Percentiles rank a stretch among this genome's conserved stretches.
Evolutionary conservation across 2,329 filamentous ascomycete species (phyloP).

Genomic region (Westerdykella ornata): DNA sequence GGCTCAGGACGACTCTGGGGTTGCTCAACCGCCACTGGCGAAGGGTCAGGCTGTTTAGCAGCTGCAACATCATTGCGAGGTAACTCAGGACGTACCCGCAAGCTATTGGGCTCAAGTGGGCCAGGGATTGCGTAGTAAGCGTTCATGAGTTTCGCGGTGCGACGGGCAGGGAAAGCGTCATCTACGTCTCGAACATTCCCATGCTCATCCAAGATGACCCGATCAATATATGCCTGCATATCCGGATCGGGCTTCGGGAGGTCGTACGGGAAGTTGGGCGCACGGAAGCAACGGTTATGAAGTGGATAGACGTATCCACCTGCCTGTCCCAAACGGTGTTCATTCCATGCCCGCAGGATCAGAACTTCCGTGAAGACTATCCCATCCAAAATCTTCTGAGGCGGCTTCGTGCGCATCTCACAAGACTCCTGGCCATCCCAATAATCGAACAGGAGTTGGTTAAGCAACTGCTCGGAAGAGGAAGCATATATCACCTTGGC

Average conservation of each 20-base stretch:
- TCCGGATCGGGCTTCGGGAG: conserved; percentile 2
- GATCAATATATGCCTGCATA: not conserved
- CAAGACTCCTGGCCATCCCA: conserved; percentile 3
- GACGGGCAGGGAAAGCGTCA: not conserved
- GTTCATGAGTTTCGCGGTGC: conserved; percentile 2
- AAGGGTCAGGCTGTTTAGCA: not conserved
- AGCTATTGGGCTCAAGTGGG: not conserved
- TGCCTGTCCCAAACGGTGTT: conserved; percentile 8
- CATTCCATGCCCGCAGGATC: conserved; percentile 10
- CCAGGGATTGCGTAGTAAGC: not conserved
- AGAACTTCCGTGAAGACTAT: conserved; percentile 3
- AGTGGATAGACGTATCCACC: not conserved
- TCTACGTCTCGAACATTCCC: not conserved
- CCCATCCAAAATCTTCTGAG: conserved; percentile 2
- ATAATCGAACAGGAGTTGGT: conserved; percentile 2
- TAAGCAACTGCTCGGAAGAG: not conserved
- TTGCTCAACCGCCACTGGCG: not conserved
- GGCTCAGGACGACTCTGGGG: conserved; percentile 2
- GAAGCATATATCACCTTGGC: too few relatives aligned
- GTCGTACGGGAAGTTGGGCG: conserved; percentile 1
- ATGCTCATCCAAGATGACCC: not conserved
- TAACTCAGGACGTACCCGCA: not conserved
- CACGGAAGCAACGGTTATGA: not conserved
- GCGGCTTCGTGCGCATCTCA: not conserved
- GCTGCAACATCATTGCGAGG: too few relatives aligned